phyloP scores from a whole-genome alignment of 2,329 filamentous ascomycete species.

The Trichophyton benhamiae region DNA sequence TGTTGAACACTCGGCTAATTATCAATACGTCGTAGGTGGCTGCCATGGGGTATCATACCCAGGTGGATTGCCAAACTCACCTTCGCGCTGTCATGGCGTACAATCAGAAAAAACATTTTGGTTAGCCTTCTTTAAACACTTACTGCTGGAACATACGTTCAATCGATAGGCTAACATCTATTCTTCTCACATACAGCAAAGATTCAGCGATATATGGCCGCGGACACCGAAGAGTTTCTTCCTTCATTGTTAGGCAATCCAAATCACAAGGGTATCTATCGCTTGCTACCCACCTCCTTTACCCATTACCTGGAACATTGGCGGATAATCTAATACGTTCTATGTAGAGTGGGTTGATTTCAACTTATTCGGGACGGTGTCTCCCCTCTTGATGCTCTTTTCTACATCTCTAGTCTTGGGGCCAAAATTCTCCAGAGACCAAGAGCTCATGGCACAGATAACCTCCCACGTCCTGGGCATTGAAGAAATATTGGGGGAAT shows the following conservation, averaged over 20 bases:
- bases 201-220: neutral
- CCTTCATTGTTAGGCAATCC: neutral
- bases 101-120: neutral
- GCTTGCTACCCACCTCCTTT: neutral
- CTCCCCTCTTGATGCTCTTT: neutral
- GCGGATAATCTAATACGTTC: neutral
- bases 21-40: neutral
- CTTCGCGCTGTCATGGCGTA: neutral
- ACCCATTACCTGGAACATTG: no score
- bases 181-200: neutral
- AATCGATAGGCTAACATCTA: neutral
- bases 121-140: neutral
- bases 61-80: neutral
- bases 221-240: neutral
- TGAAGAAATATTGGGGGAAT: neutral
- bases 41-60: neutral
- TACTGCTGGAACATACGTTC: neutral
- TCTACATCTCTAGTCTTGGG: neutral
- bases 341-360: neutral
- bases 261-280: neutral
- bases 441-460: neutral
- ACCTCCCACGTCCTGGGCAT: neutral
- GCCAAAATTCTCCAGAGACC: neutral
- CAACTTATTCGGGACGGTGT: neutral
- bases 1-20: neutral